Conservation (phyloP, 1,139 yeast genomes). For the Yamadazyma spencermartinsiae region DNA sequence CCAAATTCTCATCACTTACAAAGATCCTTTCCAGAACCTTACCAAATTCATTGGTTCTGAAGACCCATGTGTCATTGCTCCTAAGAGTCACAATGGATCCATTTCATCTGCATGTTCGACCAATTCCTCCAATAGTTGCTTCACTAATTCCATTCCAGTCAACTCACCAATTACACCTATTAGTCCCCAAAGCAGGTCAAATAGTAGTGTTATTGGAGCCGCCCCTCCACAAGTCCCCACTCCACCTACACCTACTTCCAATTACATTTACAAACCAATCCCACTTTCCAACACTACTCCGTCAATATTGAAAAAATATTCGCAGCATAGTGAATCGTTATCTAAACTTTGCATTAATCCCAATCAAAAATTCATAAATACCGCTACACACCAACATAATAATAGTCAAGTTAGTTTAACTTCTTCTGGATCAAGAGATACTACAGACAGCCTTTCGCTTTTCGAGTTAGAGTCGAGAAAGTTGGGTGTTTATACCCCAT, state of each 20-base stretch:
- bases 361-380: constrained; percentile 5
- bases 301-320: constrained; percentile 13
- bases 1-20: constrained; percentile 22
- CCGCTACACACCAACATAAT: constrained; percentile 21
- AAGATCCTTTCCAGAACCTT: constrained; percentile 14
- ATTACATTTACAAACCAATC: constrained; percentile 20
- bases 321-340: constrained; percentile 5
- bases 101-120: constrained; percentile 1
- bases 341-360: not conserved
- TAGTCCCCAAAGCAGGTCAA: constrained; percentile 1
- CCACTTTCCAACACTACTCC: constrained; percentile 15
- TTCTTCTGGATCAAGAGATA: constrained; percentile 26
- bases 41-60: not conserved
- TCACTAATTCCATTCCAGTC: constrained; percentile 9
- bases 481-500: constrained; percentile 33
- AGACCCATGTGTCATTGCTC: not conserved
- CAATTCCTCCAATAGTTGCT: constrained; percentile 6
- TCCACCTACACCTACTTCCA: constrained; percentile 9
- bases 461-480: constrained; percentile 30
- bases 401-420: constrained; percentile 31
- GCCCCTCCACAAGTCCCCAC: constrained; percentile 5
- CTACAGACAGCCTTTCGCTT: constrained; percentile 22
- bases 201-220: not conserved
- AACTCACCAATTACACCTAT: constrained; percentile 7
- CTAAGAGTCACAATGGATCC: constrained; percentile 1